These are phyloP conservation scores for Quercus phellos DNA, from an alignment of 331 rosid genomes.

Conservation along the genomic window DNA sequence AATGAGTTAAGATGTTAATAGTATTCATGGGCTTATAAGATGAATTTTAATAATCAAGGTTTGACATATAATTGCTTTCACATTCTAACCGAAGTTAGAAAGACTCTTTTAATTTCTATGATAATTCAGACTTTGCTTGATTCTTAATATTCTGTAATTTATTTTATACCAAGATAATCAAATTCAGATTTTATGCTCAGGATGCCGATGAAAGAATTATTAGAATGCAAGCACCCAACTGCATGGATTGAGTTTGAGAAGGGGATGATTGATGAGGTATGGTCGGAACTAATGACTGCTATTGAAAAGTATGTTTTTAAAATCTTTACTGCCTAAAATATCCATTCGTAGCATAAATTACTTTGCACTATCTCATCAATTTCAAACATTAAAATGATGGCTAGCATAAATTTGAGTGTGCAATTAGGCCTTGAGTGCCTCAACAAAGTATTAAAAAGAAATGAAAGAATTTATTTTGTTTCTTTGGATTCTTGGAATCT, in stretches of 20 bases:
- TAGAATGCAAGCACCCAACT: constrained; percentile 77
- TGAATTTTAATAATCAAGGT: background rate
- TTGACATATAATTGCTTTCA: background rate
- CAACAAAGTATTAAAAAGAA: background rate
- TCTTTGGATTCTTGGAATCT: background rate
- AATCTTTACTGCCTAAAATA: background rate
- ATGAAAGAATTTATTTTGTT: background rate
- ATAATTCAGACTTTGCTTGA: background rate
- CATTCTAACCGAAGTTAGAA: background rate
- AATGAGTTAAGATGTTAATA: background rate
- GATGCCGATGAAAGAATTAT: constrained; percentile 71
- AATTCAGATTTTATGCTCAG: constrained; percentile 31
- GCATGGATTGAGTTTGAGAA: constrained; percentile 86
- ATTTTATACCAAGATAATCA: background rate
- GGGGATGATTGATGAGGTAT: constrained; percentile 91
- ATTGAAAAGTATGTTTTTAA: background rate
- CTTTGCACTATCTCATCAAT: background rate
- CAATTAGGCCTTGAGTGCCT: background rate
- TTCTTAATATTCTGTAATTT: background rate
- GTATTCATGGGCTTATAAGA: background rate
- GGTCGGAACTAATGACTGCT: constrained; percentile 9
- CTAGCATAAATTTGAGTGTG: background rate
- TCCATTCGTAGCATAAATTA: background rate
- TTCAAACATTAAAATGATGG: background rate
- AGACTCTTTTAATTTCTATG: background rate